These are phyloP conservation scores for Arthrobotrys iridis DNA, from an alignment of 2,329 filamentous ascomycete species.

Conservation along the genomic window DNA sequence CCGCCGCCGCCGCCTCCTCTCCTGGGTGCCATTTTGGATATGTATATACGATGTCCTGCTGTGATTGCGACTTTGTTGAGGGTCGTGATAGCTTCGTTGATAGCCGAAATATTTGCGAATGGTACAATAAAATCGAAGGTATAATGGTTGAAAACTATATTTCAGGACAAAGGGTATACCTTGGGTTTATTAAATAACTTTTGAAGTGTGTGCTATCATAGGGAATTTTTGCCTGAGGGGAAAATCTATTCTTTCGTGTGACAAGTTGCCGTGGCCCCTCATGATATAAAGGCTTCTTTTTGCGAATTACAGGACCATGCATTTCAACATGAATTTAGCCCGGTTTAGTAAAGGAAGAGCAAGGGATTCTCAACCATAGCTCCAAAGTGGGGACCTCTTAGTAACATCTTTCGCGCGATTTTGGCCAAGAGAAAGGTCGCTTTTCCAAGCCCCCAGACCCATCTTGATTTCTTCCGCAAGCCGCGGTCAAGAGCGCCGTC, in stretches of 20 bases:
- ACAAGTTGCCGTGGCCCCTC: constrained; percentile 23
- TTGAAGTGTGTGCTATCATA: no score
- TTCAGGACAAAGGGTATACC: not conserved
- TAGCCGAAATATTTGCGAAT: not conserved
- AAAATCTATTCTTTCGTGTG: constrained; percentile 5
- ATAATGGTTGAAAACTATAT: not conserved
- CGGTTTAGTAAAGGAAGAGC: constrained; percentile 17
- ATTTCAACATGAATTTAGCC: constrained; percentile 22
- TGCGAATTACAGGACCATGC: constrained; percentile 44
- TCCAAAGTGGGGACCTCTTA: constrained; percentile 29
- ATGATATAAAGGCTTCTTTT: constrained; percentile 14
- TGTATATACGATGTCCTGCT: not conserved
- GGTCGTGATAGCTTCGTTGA: not conserved
- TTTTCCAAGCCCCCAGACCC: constrained; percentile 26
- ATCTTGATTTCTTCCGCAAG: not conserved
- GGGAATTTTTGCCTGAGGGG: not conserved
- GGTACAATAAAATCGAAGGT: not conserved
- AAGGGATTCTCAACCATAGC: constrained; percentile 8
- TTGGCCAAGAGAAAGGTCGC: constrained; percentile 18
- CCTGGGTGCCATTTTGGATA: constrained; percentile 37
- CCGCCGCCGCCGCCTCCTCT: constrained; percentile 21
- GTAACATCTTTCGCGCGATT: constrained; percentile 17
- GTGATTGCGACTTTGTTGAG: not conserved
- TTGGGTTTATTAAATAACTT: constrained; percentile 1
- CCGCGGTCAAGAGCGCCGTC: not conserved